Evolutionary conservation across 2,329 filamentous ascomycete genomes (phyloP).

Genomic region (Magnaporthiopsis rhizophila): DNA sequence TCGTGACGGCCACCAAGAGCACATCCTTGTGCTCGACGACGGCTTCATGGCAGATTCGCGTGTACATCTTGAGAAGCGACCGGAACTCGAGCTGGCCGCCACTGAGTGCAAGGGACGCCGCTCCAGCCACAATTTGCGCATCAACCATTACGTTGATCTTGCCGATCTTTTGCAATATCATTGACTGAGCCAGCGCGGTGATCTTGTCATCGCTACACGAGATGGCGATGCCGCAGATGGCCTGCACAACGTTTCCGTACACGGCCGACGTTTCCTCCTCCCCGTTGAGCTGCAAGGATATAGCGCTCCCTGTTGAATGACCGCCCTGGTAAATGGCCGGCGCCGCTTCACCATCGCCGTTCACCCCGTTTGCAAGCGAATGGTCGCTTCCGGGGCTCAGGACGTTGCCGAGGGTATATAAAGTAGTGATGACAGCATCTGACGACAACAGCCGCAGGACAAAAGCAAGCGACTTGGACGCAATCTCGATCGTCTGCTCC

Average conservation of each 20-base stretch:
- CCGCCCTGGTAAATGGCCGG: conserved; percentile 43
- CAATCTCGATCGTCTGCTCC: conserved; percentile 61
- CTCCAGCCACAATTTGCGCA: conserved; percentile 75
- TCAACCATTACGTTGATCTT: conserved; percentile 77
- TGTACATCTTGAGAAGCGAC: conserved; percentile 76
- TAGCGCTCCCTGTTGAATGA: conserved; percentile 63
- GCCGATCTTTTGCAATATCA: conserved; percentile 91
- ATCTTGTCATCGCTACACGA: conserved; percentile 84
- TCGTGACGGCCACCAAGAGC: conserved; percentile 67
- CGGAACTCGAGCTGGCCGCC: conserved; percentile 78
- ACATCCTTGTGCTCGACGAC: conserved; percentile 59
- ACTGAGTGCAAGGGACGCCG: conserved; percentile 67
- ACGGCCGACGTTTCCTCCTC: conserved; percentile 73
- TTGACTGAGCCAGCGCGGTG: conserved; percentile 83
- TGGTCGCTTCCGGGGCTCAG: conserved; percentile 64
- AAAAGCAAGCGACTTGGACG: conserved; percentile 76
- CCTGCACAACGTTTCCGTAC: conserved; percentile 86
- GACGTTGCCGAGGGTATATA: conserved; percentile 95
- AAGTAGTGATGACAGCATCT: conserved; percentile 86
- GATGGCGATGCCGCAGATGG: conserved; percentile 82
- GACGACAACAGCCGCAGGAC: conserved; percentile 77
- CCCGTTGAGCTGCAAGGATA: conserved; percentile 66
- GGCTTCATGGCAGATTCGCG: conserved; percentile 65
- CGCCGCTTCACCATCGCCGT: conserved; percentile 32
- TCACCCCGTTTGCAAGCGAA: conserved; percentile 43